Percentiles rank a stretch among this genome's conserved stretches.
Evolutionary conservation across 805 yeast genomes (phyloP).

Genomic region (Ogataea trehaloabstinens): DNA sequence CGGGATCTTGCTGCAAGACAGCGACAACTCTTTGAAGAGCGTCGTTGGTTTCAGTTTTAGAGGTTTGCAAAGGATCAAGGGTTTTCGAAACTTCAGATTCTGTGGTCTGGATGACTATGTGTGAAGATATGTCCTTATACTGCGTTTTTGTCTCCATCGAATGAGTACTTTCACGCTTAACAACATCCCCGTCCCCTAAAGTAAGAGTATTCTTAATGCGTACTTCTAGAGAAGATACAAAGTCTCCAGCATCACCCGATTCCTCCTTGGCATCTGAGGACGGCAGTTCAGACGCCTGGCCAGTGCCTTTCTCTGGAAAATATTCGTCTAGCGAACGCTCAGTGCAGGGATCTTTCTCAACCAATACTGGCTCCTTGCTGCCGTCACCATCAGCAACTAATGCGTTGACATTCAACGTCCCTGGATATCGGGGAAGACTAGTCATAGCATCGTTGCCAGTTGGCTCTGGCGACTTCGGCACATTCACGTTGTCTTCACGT

Average conservation of each 20-base stretch:
- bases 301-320: neutral
- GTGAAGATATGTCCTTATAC: neutral
- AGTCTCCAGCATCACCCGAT: neutral
- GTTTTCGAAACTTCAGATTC: slow-evolving; percentile 3
- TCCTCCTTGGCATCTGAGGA: neutral
- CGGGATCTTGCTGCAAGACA: neutral
- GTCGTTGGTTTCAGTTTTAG: neutral
- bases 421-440: slow-evolving; percentile 27
- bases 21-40: neutral
- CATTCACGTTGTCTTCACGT: neutral
- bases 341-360: neutral
- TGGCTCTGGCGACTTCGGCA: neutral
- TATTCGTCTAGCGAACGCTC: too few species aligned
- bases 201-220: neutral
- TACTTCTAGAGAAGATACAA: neutral
- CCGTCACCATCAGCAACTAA: slow-evolving; percentile 15
- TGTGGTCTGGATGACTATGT: neutral
- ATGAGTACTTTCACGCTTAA: neutral
- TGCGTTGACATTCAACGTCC: slow-evolving; percentile 29
- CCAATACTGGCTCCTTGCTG: neutral
- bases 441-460: slow-evolving; percentile 1
- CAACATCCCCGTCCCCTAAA: neutral
- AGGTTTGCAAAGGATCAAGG: slow-evolving; percentile 10
- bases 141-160: neutral
- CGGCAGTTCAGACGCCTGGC: neutral